Evolutionary conservation across 257 asterid genomes (phyloP), one percentile per base, ranked within the genome.

Genomic region (Ilex asprella): DNA sequence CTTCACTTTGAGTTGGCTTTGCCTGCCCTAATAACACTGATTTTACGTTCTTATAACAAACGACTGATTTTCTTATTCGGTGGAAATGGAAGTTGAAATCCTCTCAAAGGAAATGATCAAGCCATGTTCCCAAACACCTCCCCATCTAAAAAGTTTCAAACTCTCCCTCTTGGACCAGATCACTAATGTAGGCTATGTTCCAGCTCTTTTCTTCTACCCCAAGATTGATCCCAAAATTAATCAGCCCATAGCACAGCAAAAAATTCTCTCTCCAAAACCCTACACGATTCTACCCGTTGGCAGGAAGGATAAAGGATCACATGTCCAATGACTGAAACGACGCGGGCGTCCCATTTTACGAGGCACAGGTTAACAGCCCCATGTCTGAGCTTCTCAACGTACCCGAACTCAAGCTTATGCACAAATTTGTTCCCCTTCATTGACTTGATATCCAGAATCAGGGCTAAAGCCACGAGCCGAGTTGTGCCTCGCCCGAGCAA

Each of bases 301-400:
- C 66, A 1, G 57, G 66, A 46, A 61, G 44, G 10, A 47, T 61
- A 21, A 27, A 13, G 44, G 66, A 61, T 30, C 35, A 61, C 29
- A 46, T 44, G 7, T 61, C 31, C 16, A 53, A 47, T 7, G 66
- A 61, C 30, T 61, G 66, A 29, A 61, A 61, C 53, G 66, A 47
- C 31, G 35, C n/a, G 0, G 66, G 66, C 16, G 47, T 6, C 10
- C 30, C 31, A 10, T 61, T 21, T 46, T 12, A 6, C 11, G 53
- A 47, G 10, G 66, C 53, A 3, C 12, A 11, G 47, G 16, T 60
- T 7, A 16, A 14, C 30, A 41, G 39, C 29, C 30, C 64, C 30
- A 60, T 60, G 39, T n/a, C 27, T 39, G 64, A 60, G 21, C 21
- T 60, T 60, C 64, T 60, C 16, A 44, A 60, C 55, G 32, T 41